Conservation (phyloP, 2,329 filamentous ascomycete species). For the Claviceps capensis region DNA sequence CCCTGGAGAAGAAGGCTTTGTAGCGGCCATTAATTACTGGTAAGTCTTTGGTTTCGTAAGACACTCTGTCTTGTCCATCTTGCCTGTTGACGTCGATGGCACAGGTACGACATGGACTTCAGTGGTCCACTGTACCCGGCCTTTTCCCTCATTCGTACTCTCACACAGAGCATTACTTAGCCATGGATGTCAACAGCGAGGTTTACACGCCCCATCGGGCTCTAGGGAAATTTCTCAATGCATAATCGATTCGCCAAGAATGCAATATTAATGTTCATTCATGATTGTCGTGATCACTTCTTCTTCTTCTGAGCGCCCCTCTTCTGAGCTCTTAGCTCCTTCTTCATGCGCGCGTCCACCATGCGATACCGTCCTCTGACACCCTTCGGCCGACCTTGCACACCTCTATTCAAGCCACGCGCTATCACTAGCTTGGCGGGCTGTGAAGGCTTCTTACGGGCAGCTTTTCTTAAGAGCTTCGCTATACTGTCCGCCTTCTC, state of each 20-base stretch:
- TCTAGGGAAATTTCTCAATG: not conserved
- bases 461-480: slow-evolving; percentile 67
- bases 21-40: slow-evolving; percentile 75
- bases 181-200: not conserved
- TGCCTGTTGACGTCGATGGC: slow-evolving; percentile 3
- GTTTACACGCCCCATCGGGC: not conserved
- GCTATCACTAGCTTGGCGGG: slow-evolving; percentile 84
- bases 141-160: slow-evolving; percentile 37
- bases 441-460: slow-evolving; percentile 73
- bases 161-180: slow-evolving; percentile 9
- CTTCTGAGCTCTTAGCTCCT: slow-evolving; percentile 84
- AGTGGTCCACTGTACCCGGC: slow-evolving; percentile 52
- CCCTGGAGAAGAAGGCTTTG: slow-evolving; percentile 57
- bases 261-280: not conserved
- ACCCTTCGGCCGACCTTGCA: slow-evolving; percentile 74
- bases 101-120: slow-evolving; percentile 70
- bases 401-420: slow-evolving; percentile 67
- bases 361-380: slow-evolving; percentile 97
- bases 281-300: slow-evolving; percentile 2
- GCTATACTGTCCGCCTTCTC: slow-evolving; percentile 83
- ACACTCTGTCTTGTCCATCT: not conserved
- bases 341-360: slow-evolving; percentile 90
- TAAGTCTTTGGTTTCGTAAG: slow-evolving; percentile 18
- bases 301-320: slow-evolving; percentile 55
- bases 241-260: slow-evolving; percentile 1